A percentile compares a stretch with the other conserved stretches of the same genome.
Conservation (phyloP, 148 eudicot species). For the Rhododendron williamsianum region DNA sequence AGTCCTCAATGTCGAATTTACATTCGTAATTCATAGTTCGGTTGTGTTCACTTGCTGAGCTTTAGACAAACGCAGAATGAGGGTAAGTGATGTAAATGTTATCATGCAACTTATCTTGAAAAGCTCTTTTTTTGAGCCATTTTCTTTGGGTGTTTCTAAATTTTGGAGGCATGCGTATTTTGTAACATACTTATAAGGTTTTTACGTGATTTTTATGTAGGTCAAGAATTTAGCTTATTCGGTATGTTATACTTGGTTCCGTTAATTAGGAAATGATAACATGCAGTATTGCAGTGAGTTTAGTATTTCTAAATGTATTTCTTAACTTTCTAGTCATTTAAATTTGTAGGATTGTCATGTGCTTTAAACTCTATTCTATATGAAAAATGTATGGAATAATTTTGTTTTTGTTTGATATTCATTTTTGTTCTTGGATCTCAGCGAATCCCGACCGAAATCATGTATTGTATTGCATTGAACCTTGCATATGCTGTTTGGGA, state of each 20-base stretch:
- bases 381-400: neutral
- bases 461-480: neutral
- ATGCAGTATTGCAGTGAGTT: neutral
- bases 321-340: neutral
- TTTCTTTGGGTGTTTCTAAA: neutral
- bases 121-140: neutral
- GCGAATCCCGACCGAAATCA: neutral
- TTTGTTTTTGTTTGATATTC: neutral
- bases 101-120: neutral
- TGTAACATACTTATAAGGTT: neutral
- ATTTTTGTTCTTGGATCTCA: neutral
- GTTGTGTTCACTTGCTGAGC: neutral
- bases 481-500: neutral
- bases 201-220: neutral
- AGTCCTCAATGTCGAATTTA: neutral
- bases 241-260: neutral
- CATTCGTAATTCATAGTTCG: neutral
- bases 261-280: neutral
- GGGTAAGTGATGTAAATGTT: neutral
- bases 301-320: neutral
- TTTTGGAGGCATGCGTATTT: neutral
- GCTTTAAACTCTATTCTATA: neutral
- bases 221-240: neutral
- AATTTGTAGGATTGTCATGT: neutral
- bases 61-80: neutral